Base-by-base conservation (phyloP, 495 filamentous ascomycete genomes). In the Usnea hakonensis region DNA sequence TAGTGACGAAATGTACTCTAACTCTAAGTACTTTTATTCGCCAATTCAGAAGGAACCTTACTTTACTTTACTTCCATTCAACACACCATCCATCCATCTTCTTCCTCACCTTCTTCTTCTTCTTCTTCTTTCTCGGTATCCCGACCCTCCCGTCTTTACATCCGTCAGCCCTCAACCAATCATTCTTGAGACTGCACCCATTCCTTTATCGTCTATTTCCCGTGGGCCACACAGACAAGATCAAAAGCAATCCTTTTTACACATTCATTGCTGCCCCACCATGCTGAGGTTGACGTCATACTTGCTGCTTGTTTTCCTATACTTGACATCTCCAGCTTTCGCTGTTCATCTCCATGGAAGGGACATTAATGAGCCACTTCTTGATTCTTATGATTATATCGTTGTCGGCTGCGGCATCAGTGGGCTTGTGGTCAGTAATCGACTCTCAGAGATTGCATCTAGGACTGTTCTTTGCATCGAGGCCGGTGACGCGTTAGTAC, bases 361-460 rank as follows among this genome's bases (percentile, higher is more conserved):
- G 17, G 68, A 70, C 50, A 52, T 67, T 37, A 65, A 68, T 50
- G 57, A 58, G 23, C 65, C 66, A 36, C 14, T 70, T 10, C 66
- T 63, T 23, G 61, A 66, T 14, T 70, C 66, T n/a, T 70, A 70
- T 58, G 68, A 70, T 54, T 66, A 68, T 53, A 63, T 70, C 10
- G 68, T 74, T 23, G 71, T 74, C 23, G 72, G 72, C 48, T 70
- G 72, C 52, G 72, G 72, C 30, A 73, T 70, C 58, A 68, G 65
- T 57, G 71, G 71, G 4, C 72, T 73, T 21, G 72, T 73, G 0
- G 64, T 72, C 44, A 64, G 72, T 41, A 72, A 70, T 41, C 62
- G 72, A 19, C 66, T 74, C 14, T 70, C 71, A 0, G 72, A 73
- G 54, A 64, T 73, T 57, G 17, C 61, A 52, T 60, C 53, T 30